Conservation (phyloP, 305 asterid genomes). For the Fraxinus albicans region DNA sequence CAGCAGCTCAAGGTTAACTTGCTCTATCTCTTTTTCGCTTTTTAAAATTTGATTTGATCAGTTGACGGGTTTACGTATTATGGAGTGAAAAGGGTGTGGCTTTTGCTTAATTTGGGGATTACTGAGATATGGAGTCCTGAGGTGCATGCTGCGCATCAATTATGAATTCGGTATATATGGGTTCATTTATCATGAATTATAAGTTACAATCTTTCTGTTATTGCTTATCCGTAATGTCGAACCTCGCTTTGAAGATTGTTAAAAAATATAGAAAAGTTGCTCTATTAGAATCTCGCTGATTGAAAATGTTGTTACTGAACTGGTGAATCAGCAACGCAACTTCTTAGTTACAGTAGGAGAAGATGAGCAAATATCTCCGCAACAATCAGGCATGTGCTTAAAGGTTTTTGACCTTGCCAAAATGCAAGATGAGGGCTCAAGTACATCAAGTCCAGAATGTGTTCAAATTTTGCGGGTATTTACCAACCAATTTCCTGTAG, state of each 20-base stretch:
- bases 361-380: conserved; percentile 80
- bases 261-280: neutral
- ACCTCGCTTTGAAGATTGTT: neutral
- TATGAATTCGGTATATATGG: neutral
- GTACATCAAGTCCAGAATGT: conserved; percentile 77
- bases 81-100: neutral
- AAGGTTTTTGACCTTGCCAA: conserved; percentile 90
- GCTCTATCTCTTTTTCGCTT: neutral
- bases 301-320: conserved; percentile 15
- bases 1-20: conserved; percentile 87
- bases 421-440: conserved; percentile 78
- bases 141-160: neutral
- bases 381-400: conserved; percentile 62
- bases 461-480: conserved; percentile 79
- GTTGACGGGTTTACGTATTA: neutral
- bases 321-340: conserved; percentile 77
- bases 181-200: neutral
- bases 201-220: neutral
- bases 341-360: conserved; percentile 85
- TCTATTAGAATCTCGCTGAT: neutral
- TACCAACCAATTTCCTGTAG: conserved; percentile 85
- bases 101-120: neutral
- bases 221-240: neutral
- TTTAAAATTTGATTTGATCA: neutral
- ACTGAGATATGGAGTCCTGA: neutral